Percentiles rank a stretch among this genome's conserved stretches.
These are phyloP conservation scores for Calonectria pseudoturangicola DNA, from an alignment of 2,329 filamentous ascomycete species.

Conservation along the genomic window DNA sequence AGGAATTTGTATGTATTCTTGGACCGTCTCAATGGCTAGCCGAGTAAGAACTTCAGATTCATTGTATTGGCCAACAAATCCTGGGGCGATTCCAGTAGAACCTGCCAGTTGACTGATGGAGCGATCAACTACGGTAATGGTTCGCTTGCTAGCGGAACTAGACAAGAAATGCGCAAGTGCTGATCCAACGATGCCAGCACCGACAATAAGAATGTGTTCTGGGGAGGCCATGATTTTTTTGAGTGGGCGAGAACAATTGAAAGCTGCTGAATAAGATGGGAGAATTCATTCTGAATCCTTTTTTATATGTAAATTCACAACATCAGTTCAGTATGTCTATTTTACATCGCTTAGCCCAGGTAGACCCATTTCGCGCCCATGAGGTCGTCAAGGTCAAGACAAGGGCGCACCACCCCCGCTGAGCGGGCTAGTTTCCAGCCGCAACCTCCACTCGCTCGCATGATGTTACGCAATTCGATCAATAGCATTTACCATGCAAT, in stretches of 20 bases:
- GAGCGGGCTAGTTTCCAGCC: neutral
- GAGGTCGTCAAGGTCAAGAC: conserved; percentile 31
- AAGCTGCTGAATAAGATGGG: neutral
- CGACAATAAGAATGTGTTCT: conserved; percentile 46
- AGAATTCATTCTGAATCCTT: neutral
- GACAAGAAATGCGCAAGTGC: conserved; percentile 41
- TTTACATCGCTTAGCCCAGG: neutral
- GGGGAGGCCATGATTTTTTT: conserved; percentile 38
- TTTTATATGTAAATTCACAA: neutral
- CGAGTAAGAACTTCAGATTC: conserved; percentile 49
- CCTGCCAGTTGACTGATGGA: conserved; percentile 42
- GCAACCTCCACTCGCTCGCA: neutral
- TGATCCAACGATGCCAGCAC: conserved; percentile 49
- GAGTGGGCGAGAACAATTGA: neutral
- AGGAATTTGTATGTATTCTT: conserved; percentile 48
- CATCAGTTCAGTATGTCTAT: too few species aligned
- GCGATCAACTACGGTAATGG: conserved; percentile 48
- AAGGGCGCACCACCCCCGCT: conserved; percentile 32
- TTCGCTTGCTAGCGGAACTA: conserved; percentile 23
- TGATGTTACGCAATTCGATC: neutral
- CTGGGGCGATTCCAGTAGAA: conserved; percentile 49
- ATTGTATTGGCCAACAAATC: conserved; percentile 52
- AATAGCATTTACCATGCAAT: neutral
- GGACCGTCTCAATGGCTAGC: conserved; percentile 48
- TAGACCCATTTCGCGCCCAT: conserved; percentile 18